phyloP scores from a whole-genome alignment of 331 rosid genomes.

The Quercus phellos region DNA sequence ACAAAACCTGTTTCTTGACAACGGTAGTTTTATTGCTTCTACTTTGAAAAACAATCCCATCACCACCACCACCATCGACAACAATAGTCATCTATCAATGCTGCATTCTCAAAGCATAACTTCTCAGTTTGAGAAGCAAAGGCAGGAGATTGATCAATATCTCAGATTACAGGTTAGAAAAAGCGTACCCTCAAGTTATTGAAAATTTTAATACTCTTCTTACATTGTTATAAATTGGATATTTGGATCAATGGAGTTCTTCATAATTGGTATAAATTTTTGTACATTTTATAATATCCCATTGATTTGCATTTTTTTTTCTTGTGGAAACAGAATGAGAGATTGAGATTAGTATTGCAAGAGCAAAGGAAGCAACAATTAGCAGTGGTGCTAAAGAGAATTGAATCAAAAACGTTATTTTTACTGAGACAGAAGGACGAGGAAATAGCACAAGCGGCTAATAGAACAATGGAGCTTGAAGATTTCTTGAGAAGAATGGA shows the following conservation, averaged over 20 bases:
- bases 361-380: slow-evolving; percentile 52
- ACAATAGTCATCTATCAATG: background rate
- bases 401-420: slow-evolving; percentile 26
- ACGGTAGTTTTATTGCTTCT: background rate
- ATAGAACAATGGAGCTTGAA: slow-evolving; percentile 48
- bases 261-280: background rate
- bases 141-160: slow-evolving; percentile 47
- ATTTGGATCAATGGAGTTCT: background rate
- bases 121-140: slow-evolving; percentile 40
- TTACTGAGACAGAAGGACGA: slow-evolving; percentile 49
- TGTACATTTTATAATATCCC: background rate
- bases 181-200: no score
- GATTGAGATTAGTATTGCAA: slow-evolving; percentile 41
- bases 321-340: slow-evolving; percentile 44
- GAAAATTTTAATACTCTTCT: no score
- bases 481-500: slow-evolving; percentile 42
- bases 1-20: slow-evolving; percentile 8
- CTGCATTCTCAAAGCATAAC: slow-evolving; percentile 23
- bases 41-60: slow-evolving; percentile 13
- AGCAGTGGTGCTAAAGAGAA: slow-evolving; percentile 22
- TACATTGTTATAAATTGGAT: background rate
- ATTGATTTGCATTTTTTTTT: background rate
- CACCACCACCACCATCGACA: background rate
- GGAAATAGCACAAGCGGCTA: slow-evolving; percentile 40
- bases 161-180: slow-evolving; percentile 55